Evolutionary conservation across 805 yeast genomes (phyloP), one percentile per base, ranked within the genome.

Genomic region (Suhomyces tanzawaensis): DNA sequence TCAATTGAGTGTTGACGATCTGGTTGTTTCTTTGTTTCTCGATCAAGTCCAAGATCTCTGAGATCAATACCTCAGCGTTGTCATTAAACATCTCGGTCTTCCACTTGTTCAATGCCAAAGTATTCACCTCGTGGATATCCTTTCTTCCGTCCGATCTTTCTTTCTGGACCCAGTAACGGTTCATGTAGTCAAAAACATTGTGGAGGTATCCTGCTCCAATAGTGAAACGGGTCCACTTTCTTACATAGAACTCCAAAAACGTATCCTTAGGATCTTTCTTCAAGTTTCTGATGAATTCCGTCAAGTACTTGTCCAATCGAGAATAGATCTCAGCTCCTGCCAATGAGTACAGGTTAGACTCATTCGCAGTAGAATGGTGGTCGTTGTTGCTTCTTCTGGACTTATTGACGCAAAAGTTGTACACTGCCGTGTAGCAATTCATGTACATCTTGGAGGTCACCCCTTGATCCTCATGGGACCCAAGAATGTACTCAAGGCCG

Each of bases 81-180:
- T 77, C 74, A 45, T 76, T 74, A 60, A 93, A 91, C 77, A 93
- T 75, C 42, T 79, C 77, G 42, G 80, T 79, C 55, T 85, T 82
- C 99, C 99, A 93, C 34, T 86, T 82, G 48, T 89, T 72, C 36
- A 91, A 68, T 36, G 96, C 85, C 46, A 93, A 70, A 4, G 96
- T 88, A 57, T 89, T 82, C 16, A 95, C 95, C 61, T 93, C 99
- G 60, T 81, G 88, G 32, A 93, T 81, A 53, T 87, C 89, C 46
- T 89, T 76, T 53, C 87, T 79, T 13, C 97, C 97, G 58, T 91
- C 97, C 29, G 88, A 84, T 55, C 98, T 76, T 62, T 91, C 98
- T 55, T 95, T 90, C 51, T 85, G 85, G 30, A 95, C 96, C 99
- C 99, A 93, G 64, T 91, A 93, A 45, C 98, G 77, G 62, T 93